Evolutionary conservation across 2,329 filamentous ascomycete species (phyloP), one percentile per base, ranked within the genome.

Genomic region (Colletotrichum simmondsii): DNA sequence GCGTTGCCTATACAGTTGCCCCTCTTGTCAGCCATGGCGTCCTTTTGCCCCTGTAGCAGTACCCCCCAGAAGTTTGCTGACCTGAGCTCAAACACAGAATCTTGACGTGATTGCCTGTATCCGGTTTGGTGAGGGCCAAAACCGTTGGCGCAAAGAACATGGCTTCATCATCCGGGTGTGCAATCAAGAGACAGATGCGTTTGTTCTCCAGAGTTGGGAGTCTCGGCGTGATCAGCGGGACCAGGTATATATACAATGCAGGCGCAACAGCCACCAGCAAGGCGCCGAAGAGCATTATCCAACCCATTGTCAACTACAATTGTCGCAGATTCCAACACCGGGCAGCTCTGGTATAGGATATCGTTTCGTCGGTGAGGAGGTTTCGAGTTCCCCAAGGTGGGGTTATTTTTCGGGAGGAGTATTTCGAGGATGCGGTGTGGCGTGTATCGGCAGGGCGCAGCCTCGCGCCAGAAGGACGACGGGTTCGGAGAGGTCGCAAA

Each of bases 81-180:
- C 94, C 95, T 76, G 92, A 96, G 83, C 94, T 97, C 75, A 99
- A 85, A 84, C 97, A 99, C 68, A 98, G 85, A 75, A 99, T 97
- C 84, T 97, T 97, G 79, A 99, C 89, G 80, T 97, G 95, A 83
- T 99, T 98, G 4, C 94, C 93, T 24, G 93, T 87, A 72, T 92
- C 90, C 4, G 95, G 94, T 16, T 90, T 87, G 22, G 95, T 96
- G 71, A 99, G 89, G n/a, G 94, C 92, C 77, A 97, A 88, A 16
- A 98, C 87, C 0, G 95, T 94, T 0, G 97, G 97, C 75, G 95
- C 92, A 84, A 99, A 99, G 88, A 99, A 99, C 97, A 99, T 99
- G 82, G 96, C 97, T 86, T 99, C 97, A 79, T 99, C 97, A 83
- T 99, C 97, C 0, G 97, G 97, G 84, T 99, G 97, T 26, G 97